phyloP scores from a whole-genome alignment of 352 stramenopile genomes.

The Peronospora farinosa region DNA sequence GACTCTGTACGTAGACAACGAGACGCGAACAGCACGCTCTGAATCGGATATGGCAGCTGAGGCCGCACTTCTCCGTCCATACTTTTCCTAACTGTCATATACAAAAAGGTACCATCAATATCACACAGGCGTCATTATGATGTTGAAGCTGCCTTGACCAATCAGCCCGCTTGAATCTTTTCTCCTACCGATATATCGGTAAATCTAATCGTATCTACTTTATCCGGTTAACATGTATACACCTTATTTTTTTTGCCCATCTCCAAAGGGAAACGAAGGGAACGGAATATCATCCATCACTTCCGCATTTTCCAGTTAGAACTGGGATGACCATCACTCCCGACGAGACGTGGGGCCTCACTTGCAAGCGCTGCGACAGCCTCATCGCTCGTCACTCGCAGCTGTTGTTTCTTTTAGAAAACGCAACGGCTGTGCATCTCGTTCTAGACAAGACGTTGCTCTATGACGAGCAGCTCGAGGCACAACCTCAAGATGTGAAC shows the following conservation, averaged over 20 bases:
- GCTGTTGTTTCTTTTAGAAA: constrained; percentile 47
- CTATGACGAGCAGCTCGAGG: constrained; percentile 27
- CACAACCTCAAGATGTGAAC: constrained; percentile 10
- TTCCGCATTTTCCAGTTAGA: background rate
- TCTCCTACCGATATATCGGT: constrained; percentile 1
- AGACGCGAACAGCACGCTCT: constrained; percentile 61
- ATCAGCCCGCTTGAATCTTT: constrained; percentile 9
- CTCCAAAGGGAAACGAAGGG: background rate
- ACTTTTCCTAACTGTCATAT: constrained; percentile 21
- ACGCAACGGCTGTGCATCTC: constrained; percentile 42
- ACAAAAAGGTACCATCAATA: background rate
- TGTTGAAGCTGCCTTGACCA: constrained; percentile 21
- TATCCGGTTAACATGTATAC: too few species aligned
- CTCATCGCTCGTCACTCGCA: constrained; percentile 33
- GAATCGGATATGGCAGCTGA: constrained; percentile 80
- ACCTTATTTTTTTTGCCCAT: background rate
- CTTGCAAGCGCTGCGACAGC: constrained; percentile 26
- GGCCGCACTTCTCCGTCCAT: constrained; percentile 32
- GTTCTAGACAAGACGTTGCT: constrained; percentile 36
- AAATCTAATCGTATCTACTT: background rate
- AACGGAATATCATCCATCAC: background rate
- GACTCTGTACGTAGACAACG: constrained; percentile 57
- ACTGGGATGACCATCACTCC: constrained; percentile 15
- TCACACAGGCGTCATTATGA: background rate
- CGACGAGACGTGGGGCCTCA: constrained; percentile 26